phyloP scores from a whole-genome alignment of 768 basidiomycete species.

The Lepiota brunneoincarnata region DNA sequence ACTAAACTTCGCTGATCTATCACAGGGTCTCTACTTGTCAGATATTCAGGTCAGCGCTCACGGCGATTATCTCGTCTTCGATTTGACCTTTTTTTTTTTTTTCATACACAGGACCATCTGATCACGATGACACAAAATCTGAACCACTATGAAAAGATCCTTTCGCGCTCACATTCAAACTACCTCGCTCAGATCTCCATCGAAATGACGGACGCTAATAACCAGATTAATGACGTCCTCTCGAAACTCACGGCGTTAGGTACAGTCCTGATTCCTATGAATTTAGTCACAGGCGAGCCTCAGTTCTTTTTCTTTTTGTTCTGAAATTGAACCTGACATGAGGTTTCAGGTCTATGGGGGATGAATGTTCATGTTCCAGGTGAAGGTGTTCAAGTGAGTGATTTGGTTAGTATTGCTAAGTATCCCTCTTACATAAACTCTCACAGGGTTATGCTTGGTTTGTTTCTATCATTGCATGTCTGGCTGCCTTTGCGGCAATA shows the following conservation, averaged over 20 bases:
- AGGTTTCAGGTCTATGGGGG: slow-evolving; percentile 76
- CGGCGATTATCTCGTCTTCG: too few species aligned
- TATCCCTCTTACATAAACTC: neutral
- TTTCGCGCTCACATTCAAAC: slow-evolving; percentile 97
- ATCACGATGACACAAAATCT: slow-evolving; percentile 99
- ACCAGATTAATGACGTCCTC: slow-evolving; percentile 98
- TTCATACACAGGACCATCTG: slow-evolving; percentile 76
- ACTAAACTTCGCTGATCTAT: slow-evolving; percentile 1
- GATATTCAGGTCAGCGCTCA: slow-evolving; percentile 70
- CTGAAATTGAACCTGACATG: neutral
- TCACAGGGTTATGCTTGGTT: slow-evolving; percentile 75
- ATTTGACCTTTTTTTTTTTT: too few species aligned
- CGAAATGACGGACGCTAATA: slow-evolving; percentile 99
- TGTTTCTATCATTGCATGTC: slow-evolving; percentile 73
- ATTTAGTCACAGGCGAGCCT: slow-evolving; percentile 81
- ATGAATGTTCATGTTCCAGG: slow-evolving; percentile 99
- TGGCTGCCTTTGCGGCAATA: slow-evolving; percentile 78
- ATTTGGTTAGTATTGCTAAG: neutral
- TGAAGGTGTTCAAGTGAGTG: slow-evolving; percentile 50
- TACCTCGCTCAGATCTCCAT: slow-evolving; percentile 99
- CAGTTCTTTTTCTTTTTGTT: neutral
- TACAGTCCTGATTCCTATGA: slow-evolving; percentile 97
- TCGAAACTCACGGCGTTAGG: slow-evolving; percentile 96
- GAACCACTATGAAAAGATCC: slow-evolving; percentile 99
- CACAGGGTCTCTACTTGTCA: slow-evolving; percentile 87